Base-by-base conservation (phyloP, 2,329 filamentous ascomycete species). In the Arthrobotrys iridis region DNA sequence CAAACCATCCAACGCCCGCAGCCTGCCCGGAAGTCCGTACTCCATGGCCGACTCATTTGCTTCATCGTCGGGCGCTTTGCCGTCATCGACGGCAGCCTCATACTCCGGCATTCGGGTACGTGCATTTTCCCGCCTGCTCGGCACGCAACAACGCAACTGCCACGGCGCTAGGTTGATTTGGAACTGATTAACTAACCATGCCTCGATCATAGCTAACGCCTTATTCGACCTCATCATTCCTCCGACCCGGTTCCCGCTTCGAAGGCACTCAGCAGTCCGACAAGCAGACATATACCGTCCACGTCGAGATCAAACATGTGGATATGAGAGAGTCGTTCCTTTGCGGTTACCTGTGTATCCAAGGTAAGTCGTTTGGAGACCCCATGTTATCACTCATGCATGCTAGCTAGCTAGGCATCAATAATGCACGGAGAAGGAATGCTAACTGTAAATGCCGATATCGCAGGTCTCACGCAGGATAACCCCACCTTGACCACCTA, bases 401-500 rank as follows among this genome's bases (percentile, higher is more conserved):
- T n/a, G n/a, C n/a, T n/a, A n/a, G n/a, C n/a, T n/a, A n/a, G n/a
- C n/a, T 24, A 43, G 24, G 20, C 20, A 26, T 30, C 18, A 28
- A 22, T 13, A 33, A 43, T 24, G 20, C 10, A 35, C 28, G 11
- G 24, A 13, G n/a, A 28, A 30, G 37, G 2, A n/a, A 18, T 77
- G 28, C 40, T 62, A 35, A 67, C 30, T n/a, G 13, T 24, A 48
- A 13, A 10, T 41, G 37, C 58, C 62, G 46, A 30, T 62, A n/a
- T 24, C 40, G 6, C 35, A 97, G 93, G 93, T 60, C 85, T 99
- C 13, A 98, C 95, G 0, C 91, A 96, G 81, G 93, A 97, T 83
- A 94, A 98, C 81, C 94, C 94, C 10, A 97, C 93, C n/a, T 85
- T 99, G 58, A 98, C 94, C 6, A 99, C 95, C 0, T 99, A 96